These are phyloP conservation scores for Theobroma cacao DNA, from an alignment of 345 rosid genomes.

Conservation along the genomic window DNA sequence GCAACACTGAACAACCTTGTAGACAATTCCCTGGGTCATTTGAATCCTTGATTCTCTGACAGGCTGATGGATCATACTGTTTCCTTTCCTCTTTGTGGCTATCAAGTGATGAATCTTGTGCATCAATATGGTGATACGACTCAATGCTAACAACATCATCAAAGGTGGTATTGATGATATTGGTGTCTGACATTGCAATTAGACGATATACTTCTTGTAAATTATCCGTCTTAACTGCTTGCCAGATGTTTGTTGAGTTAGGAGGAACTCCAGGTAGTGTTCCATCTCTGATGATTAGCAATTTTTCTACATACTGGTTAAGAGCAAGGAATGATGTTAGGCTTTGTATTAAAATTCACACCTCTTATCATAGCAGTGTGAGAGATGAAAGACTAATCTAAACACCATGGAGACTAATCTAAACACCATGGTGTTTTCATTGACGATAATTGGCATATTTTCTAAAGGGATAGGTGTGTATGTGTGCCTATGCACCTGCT, in stretches of 20 bases:
- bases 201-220: constrained; percentile 67
- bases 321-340: constrained; percentile 15
- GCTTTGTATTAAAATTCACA: background rate
- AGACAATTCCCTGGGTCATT: constrained; percentile 59
- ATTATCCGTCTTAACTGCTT: constrained; percentile 63
- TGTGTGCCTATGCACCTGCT: background rate
- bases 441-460: background rate
- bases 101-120: constrained; percentile 23
- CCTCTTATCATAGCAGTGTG: background rate
- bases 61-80: constrained; percentile 49
- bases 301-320: constrained; percentile 70
- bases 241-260: constrained; percentile 48
- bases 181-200: constrained; percentile 48
- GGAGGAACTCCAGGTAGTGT: constrained; percentile 24
- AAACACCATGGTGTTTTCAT: background rate
- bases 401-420: background rate
- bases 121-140: constrained; percentile 35
- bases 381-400: constrained; percentile 3
- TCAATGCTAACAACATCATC: constrained; percentile 43
- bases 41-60: constrained; percentile 57
- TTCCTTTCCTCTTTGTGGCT: constrained; percentile 21
- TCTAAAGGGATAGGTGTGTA: background rate
- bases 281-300: constrained; percentile 42
- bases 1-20: constrained; percentile 79
- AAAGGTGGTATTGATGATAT: constrained; percentile 52